These are phyloP conservation scores for Penicillium sp. DNA, from an alignment of 2,329 filamentous ascomycete species.

Conservation along the genomic window DNA sequence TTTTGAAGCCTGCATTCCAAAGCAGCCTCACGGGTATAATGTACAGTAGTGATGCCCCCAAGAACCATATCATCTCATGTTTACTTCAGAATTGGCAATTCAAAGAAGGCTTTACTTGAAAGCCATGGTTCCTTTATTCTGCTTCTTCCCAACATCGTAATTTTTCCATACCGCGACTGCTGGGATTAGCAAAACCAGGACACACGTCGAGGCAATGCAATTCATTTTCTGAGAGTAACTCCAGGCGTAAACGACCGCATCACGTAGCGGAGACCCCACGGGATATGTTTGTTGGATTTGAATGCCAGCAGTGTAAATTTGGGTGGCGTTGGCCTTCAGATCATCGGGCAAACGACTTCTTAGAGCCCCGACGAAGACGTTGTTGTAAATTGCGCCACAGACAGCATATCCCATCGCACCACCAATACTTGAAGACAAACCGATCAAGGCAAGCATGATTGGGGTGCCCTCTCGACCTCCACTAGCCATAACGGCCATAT, in stretches of 20 bases:
- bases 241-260: conserved; percentile 17
- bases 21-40: neutral
- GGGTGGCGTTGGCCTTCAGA: conserved; percentile 14
- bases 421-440: conserved; percentile 24
- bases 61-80: neutral
- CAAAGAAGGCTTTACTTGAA: conserved; percentile 2
- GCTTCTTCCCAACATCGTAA: conserved; percentile 22
- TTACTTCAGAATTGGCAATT: neutral
- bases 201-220: conserved; percentile 21
- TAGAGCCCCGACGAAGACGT: conserved; percentile 18
- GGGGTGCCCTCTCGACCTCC: conserved; percentile 25
- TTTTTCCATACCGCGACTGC: conserved; percentile 21
- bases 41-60: neutral
- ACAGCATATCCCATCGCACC: conserved; percentile 23
- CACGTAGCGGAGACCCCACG: conserved; percentile 14
- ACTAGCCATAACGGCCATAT: conserved; percentile 24
- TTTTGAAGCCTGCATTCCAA: neutral
- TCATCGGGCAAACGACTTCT: conserved; percentile 15
- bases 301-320: conserved; percentile 18
- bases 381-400: conserved; percentile 26
- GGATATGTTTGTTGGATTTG: conserved; percentile 12
- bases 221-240: conserved; percentile 19
- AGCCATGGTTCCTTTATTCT: conserved; percentile 21
- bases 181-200: conserved; percentile 18
- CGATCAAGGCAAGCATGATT: conserved; percentile 22